Percentiles rank a stretch among this genome's conserved stretches.
These are phyloP conservation scores for Aspergillus eucalypticola DNA, from an alignment of 2,329 filamentous ascomycete genomes.

Conservation along the genomic window DNA sequence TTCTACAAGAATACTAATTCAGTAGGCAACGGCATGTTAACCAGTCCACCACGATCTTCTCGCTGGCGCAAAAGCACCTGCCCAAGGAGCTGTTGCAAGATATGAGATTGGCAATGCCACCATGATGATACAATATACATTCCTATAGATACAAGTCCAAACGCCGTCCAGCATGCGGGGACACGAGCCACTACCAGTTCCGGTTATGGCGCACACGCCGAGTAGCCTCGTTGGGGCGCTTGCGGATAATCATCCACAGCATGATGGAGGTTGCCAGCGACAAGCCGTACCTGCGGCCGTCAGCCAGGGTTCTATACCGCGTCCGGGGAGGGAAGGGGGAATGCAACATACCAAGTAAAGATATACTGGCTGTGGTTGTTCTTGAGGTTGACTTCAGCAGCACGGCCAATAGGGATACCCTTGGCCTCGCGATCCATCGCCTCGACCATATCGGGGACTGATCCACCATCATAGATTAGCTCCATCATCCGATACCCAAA, in stretches of 20 bases:
- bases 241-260: constrained; percentile 93
- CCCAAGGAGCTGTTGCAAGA: constrained; percentile 82
- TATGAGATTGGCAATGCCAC: constrained; percentile 54
- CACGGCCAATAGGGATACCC: constrained; percentile 84
- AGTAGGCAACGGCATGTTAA: constrained; percentile 75
- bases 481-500: not conserved
- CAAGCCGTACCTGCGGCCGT: constrained; percentile 72
- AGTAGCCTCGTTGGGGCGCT: constrained; percentile 71
- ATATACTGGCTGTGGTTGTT: constrained; percentile 99
- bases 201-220: constrained; percentile 75
- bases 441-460: constrained; percentile 76
- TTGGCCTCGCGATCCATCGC: constrained; percentile 73
- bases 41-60: constrained; percentile 72
- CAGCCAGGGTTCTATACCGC: constrained; percentile 18
- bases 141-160: constrained; percentile 21
- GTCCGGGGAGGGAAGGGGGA: not conserved
- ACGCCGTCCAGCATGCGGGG: constrained; percentile 40
- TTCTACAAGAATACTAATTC: constrained; percentile 31
- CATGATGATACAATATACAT: constrained; percentile 28
- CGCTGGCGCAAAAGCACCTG: constrained; percentile 78
- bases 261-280: constrained; percentile 85
- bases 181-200: constrained; percentile 60
- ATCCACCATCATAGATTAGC: constrained; percentile 5
- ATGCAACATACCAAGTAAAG: constrained; percentile 80
- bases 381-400: constrained; percentile 85